Base-by-base conservation (phyloP, 2,329 filamentous ascomycete species). In the Sporothrix dimorphospora region DNA sequence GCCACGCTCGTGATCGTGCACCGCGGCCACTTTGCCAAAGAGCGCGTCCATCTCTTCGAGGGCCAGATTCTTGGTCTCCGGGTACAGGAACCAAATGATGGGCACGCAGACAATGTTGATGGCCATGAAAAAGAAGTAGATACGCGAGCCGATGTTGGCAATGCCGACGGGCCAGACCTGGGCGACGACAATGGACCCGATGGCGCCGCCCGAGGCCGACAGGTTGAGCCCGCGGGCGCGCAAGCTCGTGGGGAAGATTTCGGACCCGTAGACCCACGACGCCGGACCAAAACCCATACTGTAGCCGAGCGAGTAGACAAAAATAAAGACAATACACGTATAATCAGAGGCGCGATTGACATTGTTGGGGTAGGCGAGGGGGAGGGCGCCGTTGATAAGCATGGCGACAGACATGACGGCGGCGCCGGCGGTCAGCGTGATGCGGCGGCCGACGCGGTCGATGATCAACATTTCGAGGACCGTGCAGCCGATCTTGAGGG, bases 181-280 rank as follows among this genome's bases (percentile, higher is more conserved):
- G 0, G 85, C 83, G 1, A 85, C 85, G 38, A 87, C 79, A 67
- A 89, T 84, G 38, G 86, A 85, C 0, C 86, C 87, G 49, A 88
- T 82, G n/a, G 87, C 83, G 27, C 85, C 85, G 0, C 83, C 86
- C 0, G 85, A 86, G 0, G 87, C 86, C 0, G 86, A 83, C 51
- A 89, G 82, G 77, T 86, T 89, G 69, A 89, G 82, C 3, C 87
- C 87, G 0, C 85, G 83, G 3, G 87, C 86, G 12, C 87, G 85
- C n/a, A 87, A 81, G 5, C 85, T 80, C 0, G 87, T 88, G 2
- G 87, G 87, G 76, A 89, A 89, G 74, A 89, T 89, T 82, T 89
- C 87, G 0, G 86, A 83, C n/a, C 85, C 85, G 73, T 89, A 89
- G 0, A 89, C 85, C 87, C 87, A 89, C 0, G 86, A 82, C 0